Evolutionary conservation across 305 asterid species (phyloP).

Genomic region (Nicotiana rustica): DNA sequence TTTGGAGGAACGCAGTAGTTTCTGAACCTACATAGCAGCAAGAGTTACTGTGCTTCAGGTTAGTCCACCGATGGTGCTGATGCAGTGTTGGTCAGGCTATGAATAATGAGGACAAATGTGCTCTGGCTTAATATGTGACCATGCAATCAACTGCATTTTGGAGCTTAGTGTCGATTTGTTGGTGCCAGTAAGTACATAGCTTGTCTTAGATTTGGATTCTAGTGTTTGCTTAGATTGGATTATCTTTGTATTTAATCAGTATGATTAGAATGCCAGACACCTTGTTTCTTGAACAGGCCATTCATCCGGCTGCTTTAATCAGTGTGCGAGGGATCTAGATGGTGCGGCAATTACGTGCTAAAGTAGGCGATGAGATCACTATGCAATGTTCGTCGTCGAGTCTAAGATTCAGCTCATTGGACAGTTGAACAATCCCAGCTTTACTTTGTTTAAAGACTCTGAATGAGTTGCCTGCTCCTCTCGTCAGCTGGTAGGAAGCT

Average conservation of each 20-base stretch:
- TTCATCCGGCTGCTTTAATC: slow-evolving; percentile 8
- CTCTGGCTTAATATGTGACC: slow-evolving; percentile 20
- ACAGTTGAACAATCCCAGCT: neutral
- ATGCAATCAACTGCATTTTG: slow-evolving; percentile 16
- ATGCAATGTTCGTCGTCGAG: neutral
- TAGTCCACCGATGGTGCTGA: slow-evolving; percentile 3
- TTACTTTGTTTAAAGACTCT: neutral
- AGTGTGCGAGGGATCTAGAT: slow-evolving; percentile 23
- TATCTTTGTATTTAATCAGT: slow-evolving; percentile 29
- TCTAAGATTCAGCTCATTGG: slow-evolving; percentile 2
- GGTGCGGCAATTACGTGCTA: neutral
- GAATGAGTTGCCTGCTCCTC: neutral
- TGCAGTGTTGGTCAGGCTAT: neutral
- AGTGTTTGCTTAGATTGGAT: slow-evolving; percentile 19
- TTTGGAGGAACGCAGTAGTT: slow-evolving; percentile 77
- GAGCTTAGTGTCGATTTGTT: slow-evolving; percentile 21
- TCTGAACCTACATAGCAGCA: slow-evolving; percentile 37
- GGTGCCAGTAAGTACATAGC: slow-evolving; percentile 32
- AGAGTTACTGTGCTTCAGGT: slow-evolving; percentile 24
- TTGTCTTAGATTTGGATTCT: slow-evolving; percentile 32
- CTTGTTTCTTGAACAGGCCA: slow-evolving; percentile 35
- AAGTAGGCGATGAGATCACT: neutral
- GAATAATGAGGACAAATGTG: neutral
- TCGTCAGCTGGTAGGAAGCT: neutral
- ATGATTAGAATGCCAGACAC: slow-evolving; percentile 28